Evolutionary conservation across 2,329 filamentous ascomycete genomes (phyloP).

Genomic region (Fusarium albosuccineum): DNA sequence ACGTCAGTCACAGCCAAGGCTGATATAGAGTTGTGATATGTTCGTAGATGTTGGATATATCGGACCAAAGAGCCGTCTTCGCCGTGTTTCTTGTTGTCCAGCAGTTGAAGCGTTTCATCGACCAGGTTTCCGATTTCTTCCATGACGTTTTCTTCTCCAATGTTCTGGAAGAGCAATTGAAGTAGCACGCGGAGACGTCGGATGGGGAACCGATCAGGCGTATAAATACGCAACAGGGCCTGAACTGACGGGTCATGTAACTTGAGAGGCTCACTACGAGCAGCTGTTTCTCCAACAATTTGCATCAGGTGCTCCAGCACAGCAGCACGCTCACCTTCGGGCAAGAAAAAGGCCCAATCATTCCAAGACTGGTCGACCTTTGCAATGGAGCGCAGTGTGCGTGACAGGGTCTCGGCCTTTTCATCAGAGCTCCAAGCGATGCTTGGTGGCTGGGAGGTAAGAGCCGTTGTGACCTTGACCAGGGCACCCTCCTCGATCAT

Average conservation of each 20-base stretch:
- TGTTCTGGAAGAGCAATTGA: conserved; percentile 60
- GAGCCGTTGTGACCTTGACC: conserved; percentile 62
- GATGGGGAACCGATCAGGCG: conserved; percentile 63
- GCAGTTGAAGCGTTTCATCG: conserved; percentile 53
- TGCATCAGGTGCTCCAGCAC: conserved; percentile 72
- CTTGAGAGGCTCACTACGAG: conserved; percentile 52
- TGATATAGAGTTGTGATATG: conserved; percentile 59
- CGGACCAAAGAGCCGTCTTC: conserved; percentile 60
- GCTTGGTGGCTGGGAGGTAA: conserved; percentile 63
- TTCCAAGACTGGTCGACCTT: conserved; percentile 69
- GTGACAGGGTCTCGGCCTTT: conserved; percentile 66
- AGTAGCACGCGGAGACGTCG: conserved; percentile 66
- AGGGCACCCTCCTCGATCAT: conserved; percentile 71
- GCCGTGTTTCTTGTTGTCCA: conserved; percentile 54
- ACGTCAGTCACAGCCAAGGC: conserved; percentile 57
- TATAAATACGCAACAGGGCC: conserved; percentile 63
- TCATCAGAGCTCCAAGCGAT: conserved; percentile 66
- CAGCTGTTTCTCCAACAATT: conserved; percentile 57
- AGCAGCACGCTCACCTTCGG: conserved; percentile 66
- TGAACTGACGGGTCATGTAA: conserved; percentile 62
- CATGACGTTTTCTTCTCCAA: conserved; percentile 59
- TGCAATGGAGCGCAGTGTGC: conserved; percentile 70
- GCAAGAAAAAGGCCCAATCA: conserved; percentile 68
- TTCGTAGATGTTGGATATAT: conserved; percentile 63
- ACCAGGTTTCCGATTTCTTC: conserved; percentile 56